Evolutionary conservation across 2,329 filamentous ascomycete species (phyloP), one percentile per base, ranked within the genome.

Genomic region (Verticillium isaacii): DNA sequence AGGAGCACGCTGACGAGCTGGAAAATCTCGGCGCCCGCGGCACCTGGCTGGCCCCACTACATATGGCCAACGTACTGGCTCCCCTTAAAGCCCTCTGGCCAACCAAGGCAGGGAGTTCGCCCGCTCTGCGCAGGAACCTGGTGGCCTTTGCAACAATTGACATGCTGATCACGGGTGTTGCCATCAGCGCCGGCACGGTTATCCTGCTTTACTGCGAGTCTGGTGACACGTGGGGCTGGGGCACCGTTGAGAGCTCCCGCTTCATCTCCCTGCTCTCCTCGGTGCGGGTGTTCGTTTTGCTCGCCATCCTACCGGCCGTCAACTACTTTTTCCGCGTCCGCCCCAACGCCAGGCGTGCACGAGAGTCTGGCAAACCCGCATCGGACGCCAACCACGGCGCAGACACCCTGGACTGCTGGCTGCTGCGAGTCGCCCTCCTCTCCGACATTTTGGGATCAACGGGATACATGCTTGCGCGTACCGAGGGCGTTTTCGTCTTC

Each of bases 241-340:
- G 86, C 57, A 93, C 88, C 45, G 82, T 92, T 61, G 89, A 97
- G 73, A 90, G 89, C 14, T 92, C 90, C 55, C 81, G 87, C 17
- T 97, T 93, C 73, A 85, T 97, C 60, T 94, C 91, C 1, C 79
- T 90, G n/a, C 81, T 92, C 58, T 97, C 92, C 69, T 82, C 85
- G 66, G 85, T 87, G 52, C 89, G 95, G 32, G 93, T 97, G 9
- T 69, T 90, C 12, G 85, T 88, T 17, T 85, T 99, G 1, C 80
- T 97, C 59, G 79, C 88, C 36, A 69, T 96, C 32, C 85, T 97
- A 29, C 95, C 95, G 0, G 63, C 88, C 2, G 73, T 96, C 66
- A 94, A 93, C 62, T 89, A 93, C 65, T 67, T 93, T 61, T 85
- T 95, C 70, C 89, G 92, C 54, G 74, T 76, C 12, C 73, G 84